Percentiles rank a stretch among this genome's conserved stretches.
These are phyloP conservation scores for Saccharomycopsis javanensis DNA, from an alignment of 805 yeast species.

Conservation along the genomic window DNA sequence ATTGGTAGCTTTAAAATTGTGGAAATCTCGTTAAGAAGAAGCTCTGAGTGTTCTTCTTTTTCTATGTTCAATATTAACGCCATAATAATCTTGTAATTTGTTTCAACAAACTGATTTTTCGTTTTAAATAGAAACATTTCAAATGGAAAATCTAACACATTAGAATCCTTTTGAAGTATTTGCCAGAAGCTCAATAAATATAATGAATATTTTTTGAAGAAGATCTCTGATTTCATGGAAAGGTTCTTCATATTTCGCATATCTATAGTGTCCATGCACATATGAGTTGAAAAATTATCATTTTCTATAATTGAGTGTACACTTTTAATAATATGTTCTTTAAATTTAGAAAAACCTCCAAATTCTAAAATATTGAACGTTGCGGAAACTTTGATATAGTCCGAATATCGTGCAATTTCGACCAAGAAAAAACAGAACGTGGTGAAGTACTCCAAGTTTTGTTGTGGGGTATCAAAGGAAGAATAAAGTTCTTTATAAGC, in stretches of 20 bases:
- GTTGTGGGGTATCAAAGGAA: slow-evolving; percentile 30
- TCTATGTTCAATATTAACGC: slow-evolving; percentile 14
- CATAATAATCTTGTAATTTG: slow-evolving; percentile 30
- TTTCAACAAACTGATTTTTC: slow-evolving; percentile 26
- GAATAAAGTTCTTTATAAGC: slow-evolving; percentile 27
- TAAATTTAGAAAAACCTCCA: slow-evolving; percentile 22
- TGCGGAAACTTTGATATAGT: slow-evolving; percentile 27
- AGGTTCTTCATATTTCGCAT: no score
- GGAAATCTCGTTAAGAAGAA: not conserved
- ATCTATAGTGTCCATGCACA: no score
- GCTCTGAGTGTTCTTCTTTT: not conserved
- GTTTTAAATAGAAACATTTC: slow-evolving; percentile 30
- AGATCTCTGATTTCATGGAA: not conserved
- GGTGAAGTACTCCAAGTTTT: slow-evolving; percentile 30
- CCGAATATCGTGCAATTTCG: slow-evolving; percentile 26
- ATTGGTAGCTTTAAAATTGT: not conserved
- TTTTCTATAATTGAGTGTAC: not conserved
- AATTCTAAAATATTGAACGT: slow-evolving; percentile 36
- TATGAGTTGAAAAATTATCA: no score
- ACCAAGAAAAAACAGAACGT: slow-evolving; percentile 32
- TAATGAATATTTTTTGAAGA: not conserved
- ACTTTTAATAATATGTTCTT: not conserved
- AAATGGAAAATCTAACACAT: slow-evolving; percentile 15
- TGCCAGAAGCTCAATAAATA: slow-evolving; percentile 15
- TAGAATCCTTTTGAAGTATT: not conserved